Evolutionary conservation across 345 rosid genomes (phyloP).

Genomic region (Gossypium australe): DNA sequence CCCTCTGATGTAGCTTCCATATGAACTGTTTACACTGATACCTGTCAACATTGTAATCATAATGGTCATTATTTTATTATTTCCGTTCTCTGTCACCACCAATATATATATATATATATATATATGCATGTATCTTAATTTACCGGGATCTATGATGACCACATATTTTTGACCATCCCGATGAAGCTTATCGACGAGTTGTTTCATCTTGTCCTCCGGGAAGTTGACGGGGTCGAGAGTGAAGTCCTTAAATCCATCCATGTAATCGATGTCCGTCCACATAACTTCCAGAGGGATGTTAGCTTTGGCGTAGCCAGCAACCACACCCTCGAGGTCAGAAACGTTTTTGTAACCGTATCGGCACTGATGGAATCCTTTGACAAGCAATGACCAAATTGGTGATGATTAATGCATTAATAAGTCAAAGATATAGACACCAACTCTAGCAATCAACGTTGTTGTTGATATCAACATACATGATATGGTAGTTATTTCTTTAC

Average conservation of each 20-base stretch:
- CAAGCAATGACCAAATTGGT: neutral
- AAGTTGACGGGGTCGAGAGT: conserved; percentile 65
- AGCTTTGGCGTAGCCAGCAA: conserved; percentile 62
- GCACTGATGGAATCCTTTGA: conserved; percentile 66
- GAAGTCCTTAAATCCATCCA: conserved; percentile 66
- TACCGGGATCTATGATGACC: conserved; percentile 67
- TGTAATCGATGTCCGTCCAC: conserved; percentile 82
- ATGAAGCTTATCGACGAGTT: conserved; percentile 44
- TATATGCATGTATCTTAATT: neutral
- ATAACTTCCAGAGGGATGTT: conserved; percentile 69
- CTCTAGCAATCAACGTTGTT: too few relatives aligned
- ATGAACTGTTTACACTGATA: conserved; percentile 41
- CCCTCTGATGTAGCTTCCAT: conserved; percentile 54
- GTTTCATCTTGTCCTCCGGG: conserved; percentile 41
- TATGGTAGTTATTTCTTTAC: too few relatives aligned
- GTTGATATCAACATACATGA: too few relatives aligned
- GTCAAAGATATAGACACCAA: neutral
- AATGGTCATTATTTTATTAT: neutral
- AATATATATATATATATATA: too few relatives aligned
- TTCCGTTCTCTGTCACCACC: neutral
- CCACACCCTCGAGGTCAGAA: conserved; percentile 48
- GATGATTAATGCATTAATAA: neutral
- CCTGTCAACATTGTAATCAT: conserved; percentile 30
- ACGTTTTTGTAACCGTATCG: conserved; percentile 62
- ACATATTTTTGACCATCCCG: conserved; percentile 60